These are phyloP conservation scores for Apiospora aurea DNA, from an alignment of 2,329 filamentous ascomycete species.

Conservation along the genomic window DNA sequence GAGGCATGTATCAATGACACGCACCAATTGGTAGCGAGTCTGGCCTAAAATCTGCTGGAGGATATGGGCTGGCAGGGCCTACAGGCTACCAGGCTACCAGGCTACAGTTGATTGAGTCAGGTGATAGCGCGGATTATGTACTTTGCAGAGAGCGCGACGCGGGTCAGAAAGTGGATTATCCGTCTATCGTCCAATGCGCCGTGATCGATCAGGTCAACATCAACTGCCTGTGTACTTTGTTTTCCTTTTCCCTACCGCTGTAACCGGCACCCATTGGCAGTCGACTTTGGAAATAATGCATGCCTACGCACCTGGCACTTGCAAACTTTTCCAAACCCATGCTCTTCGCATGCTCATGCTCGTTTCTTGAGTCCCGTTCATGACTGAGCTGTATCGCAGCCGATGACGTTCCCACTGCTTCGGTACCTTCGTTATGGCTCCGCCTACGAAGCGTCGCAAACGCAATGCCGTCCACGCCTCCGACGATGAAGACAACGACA, in stretches of 20 bases:
- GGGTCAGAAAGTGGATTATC: not conserved
- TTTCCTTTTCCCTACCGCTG: not conserved
- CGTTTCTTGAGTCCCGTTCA: not conserved
- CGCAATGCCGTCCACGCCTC: conserved; percentile 60
- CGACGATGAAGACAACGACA: conserved; percentile 56
- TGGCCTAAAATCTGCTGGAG: too few relatives aligned
- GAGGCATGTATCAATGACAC: not conserved
- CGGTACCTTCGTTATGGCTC: conserved; percentile 54
- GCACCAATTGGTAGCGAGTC: too few relatives aligned
- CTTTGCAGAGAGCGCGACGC: conserved; percentile 1
- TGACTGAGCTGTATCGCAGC: conserved; percentile 24
- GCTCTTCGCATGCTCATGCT: not conserved
- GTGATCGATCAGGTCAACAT: conserved; percentile 14
- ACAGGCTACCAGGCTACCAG: not conserved
- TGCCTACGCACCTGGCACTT: not conserved
- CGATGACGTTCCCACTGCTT: conserved; percentile 36
- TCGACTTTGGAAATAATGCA: not conserved
- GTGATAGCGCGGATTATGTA: conserved; percentile 10
- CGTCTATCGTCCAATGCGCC: not conserved
- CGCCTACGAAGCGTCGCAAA: conserved; percentile 65
- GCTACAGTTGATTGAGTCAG: not conserved
- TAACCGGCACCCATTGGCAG: not conserved
- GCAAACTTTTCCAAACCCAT: not conserved
- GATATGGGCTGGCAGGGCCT: too few relatives aligned
- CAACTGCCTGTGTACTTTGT: not conserved